Conservation (phyloP, 164 flowering plant genomes). For the Saururus chinensis region DNA sequence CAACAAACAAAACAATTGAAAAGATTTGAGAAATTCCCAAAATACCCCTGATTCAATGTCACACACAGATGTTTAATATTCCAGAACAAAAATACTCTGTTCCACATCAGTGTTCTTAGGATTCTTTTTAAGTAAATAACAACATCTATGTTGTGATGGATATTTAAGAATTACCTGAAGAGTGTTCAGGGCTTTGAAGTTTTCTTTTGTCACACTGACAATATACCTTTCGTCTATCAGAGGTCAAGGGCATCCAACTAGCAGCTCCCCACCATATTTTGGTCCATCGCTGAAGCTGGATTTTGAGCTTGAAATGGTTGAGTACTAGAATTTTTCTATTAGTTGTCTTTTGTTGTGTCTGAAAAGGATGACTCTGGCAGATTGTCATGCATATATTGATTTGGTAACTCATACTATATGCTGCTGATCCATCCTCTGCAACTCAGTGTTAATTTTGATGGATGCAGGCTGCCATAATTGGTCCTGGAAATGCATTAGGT, state of each 20-base stretch:
- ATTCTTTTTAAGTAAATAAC: too few species aligned
- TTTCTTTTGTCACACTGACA: neutral
- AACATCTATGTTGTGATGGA: neutral
- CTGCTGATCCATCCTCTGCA: too few species aligned
- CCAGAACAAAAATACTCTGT: too few species aligned
- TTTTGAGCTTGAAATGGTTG: constrained; percentile 96
- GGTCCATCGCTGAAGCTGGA: constrained; percentile 93
- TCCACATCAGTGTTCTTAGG: too few species aligned
- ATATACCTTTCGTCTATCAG: constrained; percentile 25
- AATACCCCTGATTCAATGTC: too few species aligned
- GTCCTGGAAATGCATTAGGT: constrained; percentile 93
- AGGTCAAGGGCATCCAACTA: constrained; percentile 74
- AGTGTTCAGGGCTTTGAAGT: neutral
- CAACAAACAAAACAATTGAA: too few species aligned
- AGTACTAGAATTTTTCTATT: neutral
- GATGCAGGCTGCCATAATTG: constrained; percentile 85
- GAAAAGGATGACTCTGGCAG: neutral
- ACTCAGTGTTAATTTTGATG: neutral
- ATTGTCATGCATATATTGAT: neutral
- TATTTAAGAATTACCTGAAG: neutral
- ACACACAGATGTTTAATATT: too few species aligned
- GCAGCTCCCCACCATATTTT: constrained; percentile 68
- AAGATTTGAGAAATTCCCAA: too few species aligned
- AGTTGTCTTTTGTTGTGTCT: neutral
- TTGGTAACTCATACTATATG: neutral